Percentiles rank a stretch among this genome's conserved stretches.
These are phyloP conservation scores for Brachypodium distachyon DNA, from an alignment of 202 grass and related monocot species.

Conservation along the genomic window DNA sequence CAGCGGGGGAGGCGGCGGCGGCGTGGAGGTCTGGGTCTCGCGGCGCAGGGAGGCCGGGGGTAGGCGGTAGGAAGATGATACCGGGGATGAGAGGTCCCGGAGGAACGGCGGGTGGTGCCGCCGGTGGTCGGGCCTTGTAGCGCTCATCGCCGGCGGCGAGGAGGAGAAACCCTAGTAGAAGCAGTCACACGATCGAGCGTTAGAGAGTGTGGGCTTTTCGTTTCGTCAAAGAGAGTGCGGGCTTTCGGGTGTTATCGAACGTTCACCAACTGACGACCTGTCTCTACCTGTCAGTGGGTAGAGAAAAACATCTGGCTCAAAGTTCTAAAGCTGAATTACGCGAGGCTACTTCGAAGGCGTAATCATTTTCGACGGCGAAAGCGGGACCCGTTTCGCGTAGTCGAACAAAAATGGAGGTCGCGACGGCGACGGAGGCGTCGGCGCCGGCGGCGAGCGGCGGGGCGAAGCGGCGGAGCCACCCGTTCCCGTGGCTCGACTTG, in stretches of 20 bases:
- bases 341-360: neutral
- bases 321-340: too few relatives aligned
- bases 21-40: constrained; percentile 37
- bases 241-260: too few relatives aligned
- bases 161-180: constrained; percentile 34
- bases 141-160: constrained; percentile 35
- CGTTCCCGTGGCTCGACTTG: constrained; percentile 69
- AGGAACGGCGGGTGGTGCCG: constrained; percentile 70
- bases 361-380: neutral
- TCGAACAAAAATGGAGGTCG: constrained; percentile 31
- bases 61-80: constrained; percentile 18
- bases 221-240: neutral
- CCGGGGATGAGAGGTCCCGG: constrained; percentile 55
- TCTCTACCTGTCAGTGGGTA: neutral
- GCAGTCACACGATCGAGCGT: neutral
- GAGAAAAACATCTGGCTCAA: too few relatives aligned
- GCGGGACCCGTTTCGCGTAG: neutral
- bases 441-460: constrained; percentile 29
- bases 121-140: constrained; percentile 43
- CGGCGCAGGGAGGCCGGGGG: constrained; percentile 43
- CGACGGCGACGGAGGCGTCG: constrained; percentile 59
- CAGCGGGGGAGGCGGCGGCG: constrained; percentile 57
- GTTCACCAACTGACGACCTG: too few relatives aligned
- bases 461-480: constrained; percentile 30
- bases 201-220: neutral